A percentile compares a stretch with the other conserved stretches of the same genome.
These are phyloP conservation scores for Meredithiella fracta DNA, from an alignment of 2,329 filamentous ascomycete genomes.

Conservation along the genomic window DNA sequence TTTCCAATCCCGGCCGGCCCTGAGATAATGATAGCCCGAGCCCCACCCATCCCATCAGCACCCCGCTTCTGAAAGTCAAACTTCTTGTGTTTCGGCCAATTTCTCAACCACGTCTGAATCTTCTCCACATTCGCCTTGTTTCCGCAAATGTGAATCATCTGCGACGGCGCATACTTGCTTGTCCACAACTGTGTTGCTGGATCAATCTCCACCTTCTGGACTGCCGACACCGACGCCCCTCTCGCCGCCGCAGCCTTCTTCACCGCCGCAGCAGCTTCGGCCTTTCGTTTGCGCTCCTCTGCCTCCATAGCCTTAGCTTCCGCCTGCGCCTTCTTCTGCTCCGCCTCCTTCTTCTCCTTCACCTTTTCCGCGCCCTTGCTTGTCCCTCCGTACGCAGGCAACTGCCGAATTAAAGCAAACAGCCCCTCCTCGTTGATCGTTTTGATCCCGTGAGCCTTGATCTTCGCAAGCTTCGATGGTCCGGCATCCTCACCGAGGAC, in stretches of 20 bases:
- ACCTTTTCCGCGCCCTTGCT: constrained; percentile 77
- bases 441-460: constrained; percentile 62
- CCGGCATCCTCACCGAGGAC: constrained; percentile 84
- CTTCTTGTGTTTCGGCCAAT: constrained; percentile 64
- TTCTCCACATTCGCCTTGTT: constrained; percentile 85
- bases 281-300: constrained; percentile 49
- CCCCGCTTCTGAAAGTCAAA: constrained; percentile 70
- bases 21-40: constrained; percentile 84
- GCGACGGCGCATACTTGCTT: constrained; percentile 80
- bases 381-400: constrained; percentile 75
- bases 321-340: constrained; percentile 65
- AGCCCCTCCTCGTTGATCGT: constrained; percentile 90
- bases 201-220: constrained; percentile 24
- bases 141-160: constrained; percentile 77
- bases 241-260: constrained; percentile 24
- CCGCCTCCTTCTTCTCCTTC: constrained; percentile 67
- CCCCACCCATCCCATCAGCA: constrained; percentile 65
- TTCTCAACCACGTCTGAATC: constrained; percentile 71
- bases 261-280: constrained; percentile 35
- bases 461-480: constrained; percentile 81
- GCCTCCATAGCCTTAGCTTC: constrained; percentile 74
- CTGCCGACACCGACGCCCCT: constrained; percentile 24
- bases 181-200: constrained; percentile 66
- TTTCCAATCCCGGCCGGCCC: constrained; percentile 95
- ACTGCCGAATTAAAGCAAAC: constrained; percentile 62